Base-by-base conservation (phyloP, 1,139 yeast species). In the Blastobotrys apis region DNA sequence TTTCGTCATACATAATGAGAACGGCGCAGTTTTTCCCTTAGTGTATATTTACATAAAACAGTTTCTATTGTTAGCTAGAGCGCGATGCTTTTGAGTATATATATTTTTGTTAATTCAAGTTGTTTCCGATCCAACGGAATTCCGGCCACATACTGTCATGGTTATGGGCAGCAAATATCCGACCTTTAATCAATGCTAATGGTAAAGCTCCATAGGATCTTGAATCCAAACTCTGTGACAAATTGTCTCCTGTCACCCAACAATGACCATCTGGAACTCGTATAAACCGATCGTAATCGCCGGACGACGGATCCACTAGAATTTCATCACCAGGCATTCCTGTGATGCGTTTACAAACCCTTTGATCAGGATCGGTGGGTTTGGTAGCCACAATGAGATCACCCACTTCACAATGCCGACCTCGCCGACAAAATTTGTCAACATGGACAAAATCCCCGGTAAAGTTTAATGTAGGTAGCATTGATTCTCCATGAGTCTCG, bases 311-410 rank as follows among this genome's bases (percentile, higher is more conserved):
- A 61, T 90, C 97, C 2, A 87, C 73, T 48, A 84, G 65, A 2
- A 90, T 77, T 13, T 80, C 60, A 66, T 90, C 97, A 0, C 97
- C 97, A 0, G 97, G 95, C 95, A 90, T 84, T 0, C 97, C 98
- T 0, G 95, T 82, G 32, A 92, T 81, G 47, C 98, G 71, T 61
- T 92, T 92, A 60, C 97, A 92, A 2, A 92, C 95, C 46, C 94
- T 69, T 57, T 82, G 88, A 17, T 74, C 73, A 0, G 95, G 95
- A 53, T 85, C 94, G 2, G 94, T 86, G 1, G 98, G 98, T 61
- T 94, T 92, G 30, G 77, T 68, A 1, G 95, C 94, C 29, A 92
- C 94, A 3, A 94, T 76, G 48, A 94, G 75, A 60, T 92, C 98
- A 0, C 99, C 99, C 52, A 84, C 78, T 35, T 74, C 66, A 15